These are phyloP conservation scores for Hypericum androsaemum DNA, from an alignment of 345 rosid species.

Conservation along the genomic window DNA sequence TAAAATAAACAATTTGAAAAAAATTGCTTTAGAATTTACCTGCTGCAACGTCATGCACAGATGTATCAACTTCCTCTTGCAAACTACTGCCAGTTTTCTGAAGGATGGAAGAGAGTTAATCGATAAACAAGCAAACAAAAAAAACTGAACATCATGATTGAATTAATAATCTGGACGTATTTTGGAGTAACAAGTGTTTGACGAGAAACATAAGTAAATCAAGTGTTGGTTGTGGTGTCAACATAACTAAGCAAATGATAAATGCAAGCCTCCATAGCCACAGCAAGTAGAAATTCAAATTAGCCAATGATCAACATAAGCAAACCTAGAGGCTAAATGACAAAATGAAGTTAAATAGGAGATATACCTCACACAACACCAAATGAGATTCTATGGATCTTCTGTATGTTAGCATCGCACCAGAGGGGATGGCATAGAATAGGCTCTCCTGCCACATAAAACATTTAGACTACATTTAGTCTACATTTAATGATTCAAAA, in stretches of 20 bases:
- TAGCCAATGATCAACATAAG: background rate
- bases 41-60: constrained; percentile 52
- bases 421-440: constrained; percentile 75
- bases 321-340: constrained; percentile 3
- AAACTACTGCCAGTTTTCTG: constrained; percentile 67
- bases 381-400: constrained; percentile 71
- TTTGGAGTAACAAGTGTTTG: no score
- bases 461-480: constrained; percentile 16
- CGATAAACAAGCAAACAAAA: constrained; percentile 7
- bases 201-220: no score
- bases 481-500: constrained; percentile 6
- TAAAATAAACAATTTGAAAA: constrained; percentile 9
- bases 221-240: no score
- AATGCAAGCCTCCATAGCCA: no score
- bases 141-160: background rate
- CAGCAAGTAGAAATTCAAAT: no score
- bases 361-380: constrained; percentile 42
- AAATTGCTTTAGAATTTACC: constrained; percentile 35
- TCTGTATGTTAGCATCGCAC: constrained; percentile 74
- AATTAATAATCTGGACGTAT: background rate
- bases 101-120: constrained; percentile 1
- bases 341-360: constrained; percentile 2
- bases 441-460: constrained; percentile 70
- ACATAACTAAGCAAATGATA: no score
- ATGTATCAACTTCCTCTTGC: constrained; percentile 86